Base-by-base conservation (phyloP, 2,329 filamentous ascomycete genomes). In the Fusarium sp. region DNA sequence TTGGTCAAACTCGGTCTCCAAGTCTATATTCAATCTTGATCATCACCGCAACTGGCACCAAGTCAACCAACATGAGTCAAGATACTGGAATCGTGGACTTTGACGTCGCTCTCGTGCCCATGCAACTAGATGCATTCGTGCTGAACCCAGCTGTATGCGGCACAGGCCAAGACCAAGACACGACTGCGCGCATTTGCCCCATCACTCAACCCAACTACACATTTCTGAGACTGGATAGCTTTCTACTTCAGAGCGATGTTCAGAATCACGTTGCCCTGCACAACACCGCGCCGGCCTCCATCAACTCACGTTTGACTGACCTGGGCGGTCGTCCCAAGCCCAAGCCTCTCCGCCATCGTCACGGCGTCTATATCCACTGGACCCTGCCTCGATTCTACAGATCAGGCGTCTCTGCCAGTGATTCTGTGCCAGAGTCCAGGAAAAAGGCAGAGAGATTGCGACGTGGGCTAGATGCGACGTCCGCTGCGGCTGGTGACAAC, bases 141-240 rank as follows among this genome's bases (percentile, higher is more conserved):
- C 51, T 77, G 28, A 75, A 75, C 40, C 42, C 42, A 15, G 46
- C 46, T 1, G 70, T 75, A 28, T 76, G 75, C 61, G 57, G 62
- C 25, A 35, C 35, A 0, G 61, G 54, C 4, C 61, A 58, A 1
- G 63, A n/a, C n/a, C n/a, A n/a, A n/a, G n/a, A n/a, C n/a, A n/a
- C n/a, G n/a, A n/a, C n/a, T n/a, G n/a, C n/a, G n/a, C n/a, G n/a
- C n/a, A 57, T 82, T 45, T 70, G 68, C 1, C 79, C 80, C 26
- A 76, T 81, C 40, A 77, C 75, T 1, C 79, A 82, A 55, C 80
- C 80, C 6, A 80, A 81, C 70, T 82, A 81, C 69, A 79, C 75
- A 0, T 78, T 75, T 40, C 67, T 82, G 0, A 76, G 78, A 1
- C 70, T 81, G 3, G 69, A 77, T 11, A 67, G 72, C 26, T 62